Evolutionary conservation across 2,329 filamentous ascomycete species (phyloP).

Genomic region (Venturia carpophila): DNA sequence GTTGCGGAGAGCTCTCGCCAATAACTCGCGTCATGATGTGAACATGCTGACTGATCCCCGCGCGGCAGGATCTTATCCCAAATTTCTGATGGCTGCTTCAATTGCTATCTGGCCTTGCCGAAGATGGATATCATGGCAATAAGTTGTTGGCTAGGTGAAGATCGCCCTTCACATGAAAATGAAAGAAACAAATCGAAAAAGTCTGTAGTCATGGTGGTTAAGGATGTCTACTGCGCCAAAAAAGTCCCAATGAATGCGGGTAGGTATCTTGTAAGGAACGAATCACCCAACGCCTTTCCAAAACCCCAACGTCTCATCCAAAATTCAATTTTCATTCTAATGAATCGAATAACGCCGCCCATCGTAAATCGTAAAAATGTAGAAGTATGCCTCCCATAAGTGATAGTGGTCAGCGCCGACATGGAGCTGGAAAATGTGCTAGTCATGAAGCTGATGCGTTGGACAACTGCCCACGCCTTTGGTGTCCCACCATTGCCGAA

Average conservation of each 20-base stretch:
- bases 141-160: neutral
- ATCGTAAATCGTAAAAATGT: slow-evolving; percentile 1
- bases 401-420: neutral
- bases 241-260: neutral
- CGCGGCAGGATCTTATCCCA: neutral
- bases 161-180: neutral
- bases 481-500: slow-evolving; percentile 52
- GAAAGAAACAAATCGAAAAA: neutral
- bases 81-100: neutral
- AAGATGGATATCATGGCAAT: no score
- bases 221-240: neutral
- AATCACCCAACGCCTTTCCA: neutral
- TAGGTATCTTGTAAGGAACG: slow-evolving; percentile 2
- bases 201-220: neutral
- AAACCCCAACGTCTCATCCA: neutral
- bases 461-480: slow-evolving; percentile 51
- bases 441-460: slow-evolving; percentile 46
- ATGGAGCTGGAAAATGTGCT: neutral
- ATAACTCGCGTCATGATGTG: neutral
- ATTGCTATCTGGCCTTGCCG: no score
- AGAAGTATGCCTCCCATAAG: neutral
- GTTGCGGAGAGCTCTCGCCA: neutral
- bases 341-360: neutral
- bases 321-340: neutral
- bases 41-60: neutral